Percentiles rank a stretch among this genome's conserved stretches.
These are phyloP conservation scores for Picea abies DNA, from an alignment of 83 land plant genomes.

Conservation along the genomic window DNA sequence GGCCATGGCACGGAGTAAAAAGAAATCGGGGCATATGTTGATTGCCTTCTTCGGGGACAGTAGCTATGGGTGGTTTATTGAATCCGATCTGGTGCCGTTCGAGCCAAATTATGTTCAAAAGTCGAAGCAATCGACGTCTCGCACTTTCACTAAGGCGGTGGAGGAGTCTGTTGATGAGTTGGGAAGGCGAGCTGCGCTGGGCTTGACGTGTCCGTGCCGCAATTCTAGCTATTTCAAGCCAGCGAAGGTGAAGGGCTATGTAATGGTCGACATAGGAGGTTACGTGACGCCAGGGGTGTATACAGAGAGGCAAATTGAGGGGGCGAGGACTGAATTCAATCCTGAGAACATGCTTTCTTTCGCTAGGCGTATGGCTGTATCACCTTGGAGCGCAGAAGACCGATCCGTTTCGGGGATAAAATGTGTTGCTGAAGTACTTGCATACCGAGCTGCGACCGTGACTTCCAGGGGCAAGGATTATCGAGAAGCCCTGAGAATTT, in stretches of 20 bases:
- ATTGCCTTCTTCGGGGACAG: slow-evolving; percentile 85
- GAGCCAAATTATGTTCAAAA: slow-evolving; percentile 55
- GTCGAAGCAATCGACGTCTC: slow-evolving; percentile 45
- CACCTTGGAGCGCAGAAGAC: slow-evolving; percentile 26
- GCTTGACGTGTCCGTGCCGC: slow-evolving; percentile 45
- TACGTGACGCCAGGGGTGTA: slow-evolving; percentile 48
- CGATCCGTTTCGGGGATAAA: slow-evolving; percentile 23
- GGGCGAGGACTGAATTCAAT: slow-evolving; percentile 41
- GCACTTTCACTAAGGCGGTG: slow-evolving; percentile 62
- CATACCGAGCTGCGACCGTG: slow-evolving; percentile 45
- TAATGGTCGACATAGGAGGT: slow-evolving; percentile 52
- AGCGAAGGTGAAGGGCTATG: slow-evolving; percentile 33
- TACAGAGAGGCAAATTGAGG: slow-evolving; percentile 44
- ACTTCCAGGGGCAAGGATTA: slow-evolving; percentile 69
- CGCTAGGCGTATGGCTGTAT: slow-evolving; percentile 41
- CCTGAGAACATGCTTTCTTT: slow-evolving; percentile 48
- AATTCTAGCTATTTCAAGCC: slow-evolving; percentile 44
- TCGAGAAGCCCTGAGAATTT: slow-evolving; percentile 56
- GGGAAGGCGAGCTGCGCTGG: slow-evolving; percentile 46
- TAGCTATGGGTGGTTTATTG: slow-evolving; percentile 82
- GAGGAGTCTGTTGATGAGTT: slow-evolving; percentile 75
- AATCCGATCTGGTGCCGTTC: slow-evolving; percentile 68
- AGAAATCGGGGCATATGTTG: slow-evolving; percentile 56
- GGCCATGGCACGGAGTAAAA: slow-evolving; percentile 34
- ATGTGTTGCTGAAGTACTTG: slow-evolving; percentile 33